Evolutionary conservation across 2,329 filamentous ascomycete genomes (phyloP).

Genomic region (Aspergillus luchuensis): DNA sequence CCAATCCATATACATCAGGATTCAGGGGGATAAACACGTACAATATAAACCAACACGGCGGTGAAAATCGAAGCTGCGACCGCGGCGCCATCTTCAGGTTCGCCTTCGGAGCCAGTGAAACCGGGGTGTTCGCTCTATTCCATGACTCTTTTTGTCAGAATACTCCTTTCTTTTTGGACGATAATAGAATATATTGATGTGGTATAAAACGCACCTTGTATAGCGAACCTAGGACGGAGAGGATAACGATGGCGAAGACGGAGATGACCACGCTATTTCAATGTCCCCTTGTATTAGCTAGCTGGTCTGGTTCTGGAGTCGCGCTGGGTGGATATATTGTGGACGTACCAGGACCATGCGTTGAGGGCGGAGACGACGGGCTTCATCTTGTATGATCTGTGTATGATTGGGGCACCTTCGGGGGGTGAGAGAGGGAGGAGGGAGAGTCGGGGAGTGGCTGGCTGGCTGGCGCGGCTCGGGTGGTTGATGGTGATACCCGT

Average conservation of each 20-base stretch:
- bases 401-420: no score
- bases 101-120: slow-evolving; percentile 73
- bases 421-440: neutral
- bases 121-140: slow-evolving; percentile 70
- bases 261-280: slow-evolving; percentile 67
- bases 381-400: no score
- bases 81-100: slow-evolving; percentile 70
- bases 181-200: slow-evolving; percentile 1
- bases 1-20: neutral
- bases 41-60: slow-evolving; percentile 84
- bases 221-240: slow-evolving; percentile 67
- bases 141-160: neutral
- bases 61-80: slow-evolving; percentile 85
- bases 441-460: neutral
- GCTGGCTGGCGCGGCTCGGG: slow-evolving; percentile 3
- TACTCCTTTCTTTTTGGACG: neutral
- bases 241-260: slow-evolving; percentile 65
- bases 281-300: slow-evolving; percentile 15
- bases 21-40: slow-evolving; percentile 54
- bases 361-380: slow-evolving; percentile 88
- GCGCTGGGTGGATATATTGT: neutral
- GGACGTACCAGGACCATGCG: slow-evolving; percentile 86
- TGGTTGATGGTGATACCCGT: no score
- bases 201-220: slow-evolving; percentile 61
- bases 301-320: neutral